Conservation (phyloP, 805 yeast genomes). For the Candida dajiaensis region DNA sequence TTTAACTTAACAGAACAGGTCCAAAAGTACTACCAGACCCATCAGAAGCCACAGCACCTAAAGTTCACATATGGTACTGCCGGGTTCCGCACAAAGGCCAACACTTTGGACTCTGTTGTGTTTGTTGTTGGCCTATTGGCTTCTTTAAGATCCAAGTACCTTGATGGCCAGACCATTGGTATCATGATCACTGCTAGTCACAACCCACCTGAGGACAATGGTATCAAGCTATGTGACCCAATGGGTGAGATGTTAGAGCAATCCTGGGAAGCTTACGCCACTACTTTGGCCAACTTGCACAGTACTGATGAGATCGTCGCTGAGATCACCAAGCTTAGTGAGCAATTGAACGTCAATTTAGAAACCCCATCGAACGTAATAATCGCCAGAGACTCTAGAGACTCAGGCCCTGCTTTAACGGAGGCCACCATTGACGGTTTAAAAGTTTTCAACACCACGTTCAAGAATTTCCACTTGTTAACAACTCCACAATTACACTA, state of each 20-base stretch:
- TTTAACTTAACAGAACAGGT: conserved; percentile 11
- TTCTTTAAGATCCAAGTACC: conserved; percentile 66
- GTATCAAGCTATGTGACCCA: conserved; percentile 93
- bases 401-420: conserved; percentile 66
- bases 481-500: conserved; percentile 97
- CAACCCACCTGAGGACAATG: conserved; percentile 88
- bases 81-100: conserved; percentile 81
- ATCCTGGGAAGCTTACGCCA: conserved; percentile 80
- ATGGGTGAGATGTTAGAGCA: conserved; percentile 83
- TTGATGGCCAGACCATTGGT: conserved; percentile 73
- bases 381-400: conserved; percentile 86
- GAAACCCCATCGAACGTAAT: conserved; percentile 40
- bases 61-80: conserved; percentile 87
- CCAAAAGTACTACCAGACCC: conserved; percentile 11
- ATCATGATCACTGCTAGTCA: conserved; percentile 96
- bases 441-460: conserved; percentile 38
- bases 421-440: conserved; percentile 59
- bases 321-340: conserved; percentile 33
- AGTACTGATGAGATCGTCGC: conserved; percentile 37
- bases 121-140: conserved; percentile 83
- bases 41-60: conserved; percentile 36
- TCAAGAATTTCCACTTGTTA: conserved; percentile 56
- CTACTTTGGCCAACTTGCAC: conserved; percentile 67
- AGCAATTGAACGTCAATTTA: conserved; percentile 41
- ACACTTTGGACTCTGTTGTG: conserved; percentile 69